Conservation (phyloP, 176 grass and related monocot species). For the Raddia distichophylla region DNA sequence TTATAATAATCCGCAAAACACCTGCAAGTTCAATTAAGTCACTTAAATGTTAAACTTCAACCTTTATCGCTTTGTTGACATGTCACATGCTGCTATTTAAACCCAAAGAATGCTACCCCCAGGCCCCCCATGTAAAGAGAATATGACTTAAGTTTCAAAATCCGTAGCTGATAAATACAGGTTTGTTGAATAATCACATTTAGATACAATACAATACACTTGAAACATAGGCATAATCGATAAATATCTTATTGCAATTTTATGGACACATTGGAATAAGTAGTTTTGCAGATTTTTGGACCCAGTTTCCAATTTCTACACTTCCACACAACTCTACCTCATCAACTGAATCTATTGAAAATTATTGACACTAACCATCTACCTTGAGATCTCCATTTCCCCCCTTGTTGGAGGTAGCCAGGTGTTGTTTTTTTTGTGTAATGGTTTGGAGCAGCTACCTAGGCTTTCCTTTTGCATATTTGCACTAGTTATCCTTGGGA, state of each 20-base stretch:
- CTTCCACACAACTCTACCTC: neutral
- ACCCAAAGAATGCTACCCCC: neutral
- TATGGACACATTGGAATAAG: neutral
- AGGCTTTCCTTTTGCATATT: neutral
- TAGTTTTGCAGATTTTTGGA: conserved; percentile 20
- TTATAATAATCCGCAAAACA: neutral
- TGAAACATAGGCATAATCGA: neutral
- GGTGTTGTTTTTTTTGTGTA: neutral
- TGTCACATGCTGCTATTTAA: neutral
- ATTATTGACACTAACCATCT: conserved; percentile 1
- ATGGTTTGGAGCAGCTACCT: neutral
- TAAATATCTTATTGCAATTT: conserved; percentile 3
- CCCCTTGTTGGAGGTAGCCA: too few relatives aligned
- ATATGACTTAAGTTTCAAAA: neutral
- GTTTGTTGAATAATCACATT: neutral
- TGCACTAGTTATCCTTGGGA: conserved; percentile 9
- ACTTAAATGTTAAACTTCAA: neutral
- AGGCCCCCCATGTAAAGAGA: neutral
- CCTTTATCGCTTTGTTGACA: neutral
- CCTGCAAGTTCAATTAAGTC: conserved; percentile 1
- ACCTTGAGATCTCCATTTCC: neutral
- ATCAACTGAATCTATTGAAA: neutral
- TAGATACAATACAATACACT: neutral
- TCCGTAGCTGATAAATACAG: neutral
- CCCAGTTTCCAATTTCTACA: conserved; percentile 8